phyloP scores from a whole-genome alignment of 495 filamentous ascomycete genomes.

The Hyaloscypha finlandica region DNA sequence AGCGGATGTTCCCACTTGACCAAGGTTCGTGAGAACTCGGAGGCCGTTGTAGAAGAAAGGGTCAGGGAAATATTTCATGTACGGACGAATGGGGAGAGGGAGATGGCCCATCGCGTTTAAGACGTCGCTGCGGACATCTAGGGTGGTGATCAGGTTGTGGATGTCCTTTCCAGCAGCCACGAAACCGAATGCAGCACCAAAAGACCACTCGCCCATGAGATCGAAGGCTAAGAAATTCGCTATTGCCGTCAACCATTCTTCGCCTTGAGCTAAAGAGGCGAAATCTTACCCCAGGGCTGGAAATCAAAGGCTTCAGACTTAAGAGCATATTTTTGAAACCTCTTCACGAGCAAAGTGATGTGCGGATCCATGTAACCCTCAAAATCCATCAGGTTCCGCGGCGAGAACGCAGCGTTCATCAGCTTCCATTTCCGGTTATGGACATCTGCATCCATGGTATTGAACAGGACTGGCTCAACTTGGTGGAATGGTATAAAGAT shows the following conservation, averaged over 20 bases:
- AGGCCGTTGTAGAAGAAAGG: conserved; percentile 21
- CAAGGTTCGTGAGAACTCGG: conserved; percentile 11
- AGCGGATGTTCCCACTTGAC: conserved; percentile 10
- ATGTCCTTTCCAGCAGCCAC: conserved; percentile 37
- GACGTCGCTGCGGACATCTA: conserved; percentile 18
- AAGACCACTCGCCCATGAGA: conserved; percentile 41
- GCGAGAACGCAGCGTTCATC: conserved; percentile 13
- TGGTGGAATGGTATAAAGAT: conserved; percentile 9
- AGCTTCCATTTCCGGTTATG: conserved; percentile 15
- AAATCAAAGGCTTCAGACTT: conserved; percentile 1
- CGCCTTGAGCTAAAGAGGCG: not conserved
- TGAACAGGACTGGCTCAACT: conserved; percentile 8
- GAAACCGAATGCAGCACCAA: conserved; percentile 42
- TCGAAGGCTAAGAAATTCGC: conserved; percentile 44
- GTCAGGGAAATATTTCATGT: conserved; percentile 24
- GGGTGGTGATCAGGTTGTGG: conserved; percentile 15
- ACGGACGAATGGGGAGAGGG: conserved; percentile 16
- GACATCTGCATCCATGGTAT: not conserved
- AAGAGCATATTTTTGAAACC: not conserved
- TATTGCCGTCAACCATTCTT: conserved; percentile 13
- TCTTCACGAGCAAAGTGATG: not conserved
- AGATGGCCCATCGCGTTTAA: conserved; percentile 19
- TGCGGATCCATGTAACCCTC: conserved; percentile 3
- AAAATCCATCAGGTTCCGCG: conserved; percentile 1
- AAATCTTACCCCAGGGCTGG: conserved; percentile 1